A percentile compares a stretch with the other conserved stretches of the same genome.
phyloP scores from a whole-genome alignment of 495 filamentous ascomycete species.

The Cairneyella variabilis region DNA sequence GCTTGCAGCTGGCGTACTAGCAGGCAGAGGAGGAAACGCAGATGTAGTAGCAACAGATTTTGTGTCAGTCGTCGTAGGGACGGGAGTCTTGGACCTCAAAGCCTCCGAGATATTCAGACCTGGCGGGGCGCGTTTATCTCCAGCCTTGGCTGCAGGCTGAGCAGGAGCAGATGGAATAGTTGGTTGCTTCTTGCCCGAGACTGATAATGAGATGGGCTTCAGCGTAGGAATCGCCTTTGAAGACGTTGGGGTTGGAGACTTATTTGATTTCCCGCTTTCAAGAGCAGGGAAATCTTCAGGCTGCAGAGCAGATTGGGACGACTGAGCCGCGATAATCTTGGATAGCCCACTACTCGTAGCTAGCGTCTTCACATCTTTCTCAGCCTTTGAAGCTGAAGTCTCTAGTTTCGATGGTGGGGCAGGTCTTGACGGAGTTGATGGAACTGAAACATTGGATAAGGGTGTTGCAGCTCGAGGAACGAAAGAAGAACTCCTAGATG shows the following conservation, averaged over 20 bases:
- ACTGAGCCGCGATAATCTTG: conserved; percentile 42
- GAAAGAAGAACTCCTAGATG: conserved; percentile 11
- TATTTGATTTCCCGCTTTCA: conserved; percentile 19
- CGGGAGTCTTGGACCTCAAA: conserved; percentile 32
- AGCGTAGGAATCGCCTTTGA: conserved; percentile 2
- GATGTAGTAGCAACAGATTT: conserved; percentile 34
- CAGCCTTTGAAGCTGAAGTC: conserved; percentile 30
- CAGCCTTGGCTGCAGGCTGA: conserved; percentile 2
- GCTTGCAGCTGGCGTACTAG: conserved; percentile 43
- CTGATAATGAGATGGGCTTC: not conserved
- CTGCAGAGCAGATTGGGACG: conserved; percentile 34
- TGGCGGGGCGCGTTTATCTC: conserved; percentile 52
- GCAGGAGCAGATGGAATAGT: not conserved
- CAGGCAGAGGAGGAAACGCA: conserved; percentile 45
- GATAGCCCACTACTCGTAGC: conserved; percentile 42
- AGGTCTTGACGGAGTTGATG: conserved; percentile 5
- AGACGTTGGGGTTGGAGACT: conserved; percentile 32
- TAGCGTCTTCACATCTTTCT: conserved; percentile 42
- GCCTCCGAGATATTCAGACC: conserved; percentile 60
- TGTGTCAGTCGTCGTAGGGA: conserved; percentile 31
- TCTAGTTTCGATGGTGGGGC: not conserved
- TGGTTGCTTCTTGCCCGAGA: conserved; percentile 14
- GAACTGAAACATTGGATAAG: conserved; percentile 19
- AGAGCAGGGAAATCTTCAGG: conserved; percentile 60
- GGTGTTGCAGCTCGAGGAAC: conserved; percentile 24